These are phyloP conservation scores for Aristolochia contorta DNA, from an alignment of 164 flowering plant genomes.

Conservation along the genomic window DNA sequence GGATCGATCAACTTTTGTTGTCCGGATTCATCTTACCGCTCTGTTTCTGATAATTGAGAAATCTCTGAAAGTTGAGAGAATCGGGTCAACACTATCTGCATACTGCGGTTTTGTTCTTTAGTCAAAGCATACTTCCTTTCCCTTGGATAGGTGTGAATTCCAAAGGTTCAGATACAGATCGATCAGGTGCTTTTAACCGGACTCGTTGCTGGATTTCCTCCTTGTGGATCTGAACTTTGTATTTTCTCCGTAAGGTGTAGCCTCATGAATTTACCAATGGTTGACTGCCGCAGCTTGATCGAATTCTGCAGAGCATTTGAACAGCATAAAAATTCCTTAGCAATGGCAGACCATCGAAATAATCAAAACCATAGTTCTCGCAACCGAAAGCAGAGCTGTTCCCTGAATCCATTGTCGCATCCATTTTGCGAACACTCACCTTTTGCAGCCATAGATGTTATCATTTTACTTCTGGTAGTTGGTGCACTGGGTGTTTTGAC, in stretches of 20 bases:
- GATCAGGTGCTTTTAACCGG: no score
- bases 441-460: constrained; percentile 32
- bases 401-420: constrained; percentile 22
- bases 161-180: no score
- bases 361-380: constrained; percentile 13
- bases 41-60: no score
- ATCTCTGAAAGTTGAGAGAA: no score
- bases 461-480: constrained; percentile 27
- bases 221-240: no score
- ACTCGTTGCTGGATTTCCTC: no score
- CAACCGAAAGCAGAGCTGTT: constrained; percentile 15
- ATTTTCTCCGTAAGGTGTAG: not conserved
- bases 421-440: constrained; percentile 35
- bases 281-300: constrained; percentile 51
- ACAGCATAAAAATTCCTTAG: constrained; percentile 25
- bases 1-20: no score
- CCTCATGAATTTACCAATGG: constrained; percentile 27
- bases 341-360: constrained; percentile 12
- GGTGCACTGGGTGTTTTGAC: constrained; percentile 27
- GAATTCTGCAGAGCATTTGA: constrained; percentile 48
- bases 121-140: no score
- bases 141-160: no score
- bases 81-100: no score
- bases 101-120: no score
- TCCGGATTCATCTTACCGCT: no score